Evolutionary conservation across 345 rosid species (phyloP), one percentile per base, ranked within the genome.

Genomic region (Angophora floribunda): DNA sequence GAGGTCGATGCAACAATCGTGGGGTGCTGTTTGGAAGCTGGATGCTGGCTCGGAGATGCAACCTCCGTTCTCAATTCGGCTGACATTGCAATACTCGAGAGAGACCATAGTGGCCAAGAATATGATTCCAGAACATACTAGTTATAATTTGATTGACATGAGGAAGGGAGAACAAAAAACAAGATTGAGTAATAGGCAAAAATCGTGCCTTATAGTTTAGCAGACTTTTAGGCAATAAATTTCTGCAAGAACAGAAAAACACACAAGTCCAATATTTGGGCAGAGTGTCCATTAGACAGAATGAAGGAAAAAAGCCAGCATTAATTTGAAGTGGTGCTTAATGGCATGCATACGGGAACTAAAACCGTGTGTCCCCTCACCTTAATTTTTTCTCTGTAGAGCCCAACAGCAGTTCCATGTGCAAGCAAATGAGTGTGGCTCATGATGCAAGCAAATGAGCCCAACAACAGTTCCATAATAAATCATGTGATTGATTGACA

Each of bases 21-120:
- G 95, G 95, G 96, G 94, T 22, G 95, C 95, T 1, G 91, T 89
- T 5, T 94, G 96, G 96, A 94, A 94, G 92, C 92, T 93, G 6
- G 91, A 93, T 41, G 91, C 93, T 2, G 93, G 92, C 4, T 45
- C 90, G 22, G 90, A 87, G 14, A 17, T 94, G 50, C 88, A 85
- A 17, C 90, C 94, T 11, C 95, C 94, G 13, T 88, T 94, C 70
- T 93, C 96, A 16, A 49, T 92, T 52, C 86, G 87, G 21, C 53
- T 92, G 88, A 91, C 90, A 9, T 90, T 95, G 6, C 88, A 75
- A 45, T 90, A 91, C 53, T 93, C 95, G 12, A 88, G 91, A 41
- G 63, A 92, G 57, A 88, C 91, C 19, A 55, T 93, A 21, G 94
- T 91, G n/a, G 95, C 94, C 19, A 44, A 87, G 13, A 87, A 92